Conservation (phyloP, 1,284 basidiomycete species). For the Ceratobasidium sp. region DNA sequence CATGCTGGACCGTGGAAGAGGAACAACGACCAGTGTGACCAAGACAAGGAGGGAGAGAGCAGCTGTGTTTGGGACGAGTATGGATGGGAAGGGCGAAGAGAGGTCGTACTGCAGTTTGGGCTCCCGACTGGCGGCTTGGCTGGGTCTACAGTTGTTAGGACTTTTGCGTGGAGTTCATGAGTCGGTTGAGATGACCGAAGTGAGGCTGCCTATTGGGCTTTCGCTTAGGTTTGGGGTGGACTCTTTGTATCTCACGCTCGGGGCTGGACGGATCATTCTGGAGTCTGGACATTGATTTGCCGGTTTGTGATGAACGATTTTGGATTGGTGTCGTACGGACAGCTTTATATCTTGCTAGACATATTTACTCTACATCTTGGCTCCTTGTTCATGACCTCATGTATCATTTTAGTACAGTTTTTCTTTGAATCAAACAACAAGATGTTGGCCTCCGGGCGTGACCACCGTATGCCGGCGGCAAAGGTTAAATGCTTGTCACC, state of each 20-base stretch:
- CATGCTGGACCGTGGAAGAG: background rate
- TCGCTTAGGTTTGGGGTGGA: background rate
- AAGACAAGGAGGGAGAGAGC: background rate
- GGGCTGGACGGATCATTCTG: conserved; percentile 6
- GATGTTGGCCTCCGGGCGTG: background rate
- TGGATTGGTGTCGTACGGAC: background rate
- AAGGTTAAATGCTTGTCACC: background rate
- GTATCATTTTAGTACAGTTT: background rate
- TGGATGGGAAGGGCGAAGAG: background rate
- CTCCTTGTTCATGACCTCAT: background rate
- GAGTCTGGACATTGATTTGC: background rate
- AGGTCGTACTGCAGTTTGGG: conserved; percentile 7
- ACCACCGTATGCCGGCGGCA: background rate
- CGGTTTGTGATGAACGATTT: background rate
- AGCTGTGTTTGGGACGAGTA: background rate
- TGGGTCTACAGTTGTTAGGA: conserved; percentile 15
- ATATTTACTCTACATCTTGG: background rate
- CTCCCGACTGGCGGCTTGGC: conserved; percentile 21
- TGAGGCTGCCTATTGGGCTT: background rate
- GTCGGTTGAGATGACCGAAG: background rate
- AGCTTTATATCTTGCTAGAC: background rate
- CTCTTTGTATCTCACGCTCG: background rate
- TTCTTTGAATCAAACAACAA: background rate
- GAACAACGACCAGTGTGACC: background rate
- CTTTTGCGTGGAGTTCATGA: conserved; percentile 12